Base-by-base conservation (phyloP, 78 protist genomes). In the Dictyostelium intermedium region DNA sequence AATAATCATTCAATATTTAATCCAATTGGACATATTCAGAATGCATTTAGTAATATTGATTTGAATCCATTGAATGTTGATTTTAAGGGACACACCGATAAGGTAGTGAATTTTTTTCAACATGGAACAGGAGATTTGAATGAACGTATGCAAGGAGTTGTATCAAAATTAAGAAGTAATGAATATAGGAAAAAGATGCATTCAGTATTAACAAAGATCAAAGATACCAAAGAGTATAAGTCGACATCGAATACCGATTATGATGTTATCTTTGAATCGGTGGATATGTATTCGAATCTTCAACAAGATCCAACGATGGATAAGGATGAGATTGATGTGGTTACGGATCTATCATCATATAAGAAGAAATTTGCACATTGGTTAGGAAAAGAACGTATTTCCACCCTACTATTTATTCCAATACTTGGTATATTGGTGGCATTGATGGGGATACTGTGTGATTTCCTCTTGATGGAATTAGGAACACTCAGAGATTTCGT, bases 181-280 rank as follows among this genome's bases (percentile, higher is more conserved):
- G 94, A 89, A 20, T 89, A 89, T 47, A 89, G 77, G 60, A 89
- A 80, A 47, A 89, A 89, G 87, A 89, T 89, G 94, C 78, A 60
- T 23, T 47, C 84, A 43, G 94, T 89, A 3, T 60, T 89, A 63
- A 63, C 85, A 5, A 89, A 89, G 61, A 89, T 89, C 20, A 89
- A 89, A 34, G 94, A 80, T 32, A 89, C 94, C 14, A 89, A 89
- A n/a, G 94, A 89, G 25, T 89, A 89, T 23, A 45, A 80, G 18
- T 83, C 94, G 14, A 80, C 94, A 6, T 56, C 72, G 0, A 89
- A 79, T 76, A 83, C 94, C 3, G 94, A 89, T 69, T 89, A 89
- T 50, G 94, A 89, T 70, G 94, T 89, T 3, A 81, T 89, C 1
- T 89, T 89, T n/a, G 94, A 89, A 89, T 89, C 94, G 14, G 94